Evolutionary conservation across 2,329 filamentous ascomycete species (phyloP), one percentile per base, ranked within the genome.

Genomic region (Aspergillus bombycis): DNA sequence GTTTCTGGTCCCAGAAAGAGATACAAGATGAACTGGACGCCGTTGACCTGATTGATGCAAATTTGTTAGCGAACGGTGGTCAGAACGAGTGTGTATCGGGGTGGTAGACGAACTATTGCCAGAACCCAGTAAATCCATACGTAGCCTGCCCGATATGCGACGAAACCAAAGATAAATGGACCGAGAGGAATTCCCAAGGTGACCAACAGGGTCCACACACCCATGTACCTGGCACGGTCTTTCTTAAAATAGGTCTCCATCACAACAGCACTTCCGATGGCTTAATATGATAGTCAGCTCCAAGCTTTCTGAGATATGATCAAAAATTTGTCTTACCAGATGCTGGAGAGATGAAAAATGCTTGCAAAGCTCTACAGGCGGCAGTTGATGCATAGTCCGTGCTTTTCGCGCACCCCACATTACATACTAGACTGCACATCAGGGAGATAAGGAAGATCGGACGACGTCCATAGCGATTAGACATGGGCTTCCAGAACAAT

Each of bases 41-140:
- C 84, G 62, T 88, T 88, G 68, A 82, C 82, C 83, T 85, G 58
- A 41, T 11, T 6, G 32, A 10, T 32, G 19, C 28, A 38, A 68
- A 62, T 54, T 4, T 45, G 61, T 65, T 59, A 62, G 55, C 72
- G 60, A 5, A 68, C 68, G 12, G 6, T 19, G 19, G 14, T 14
- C 12, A 5, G 30, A 14, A 41, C 2, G 16, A 32, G 5, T 10
- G 57, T 72, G 65, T 38, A 55, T 56, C n/a, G 46, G 3, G 26
- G 56, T 36, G n/a, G 26, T 3, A 34, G 34, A 59, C 79, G 75
- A 69, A 85, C 82, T 45, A 88, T 87, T 7, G 85, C 84, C 10
- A 88, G 76, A 28, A 84, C 81, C 80, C 82, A 88, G 73, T 85
- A 88, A 52, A 88, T 86, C 86, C 86, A 88, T 10, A 82, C 78